These are phyloP conservation scores for Udeniomyces megalosporus DNA, from an alignment of 768 basidiomycete species.

Conservation along the genomic window DNA sequence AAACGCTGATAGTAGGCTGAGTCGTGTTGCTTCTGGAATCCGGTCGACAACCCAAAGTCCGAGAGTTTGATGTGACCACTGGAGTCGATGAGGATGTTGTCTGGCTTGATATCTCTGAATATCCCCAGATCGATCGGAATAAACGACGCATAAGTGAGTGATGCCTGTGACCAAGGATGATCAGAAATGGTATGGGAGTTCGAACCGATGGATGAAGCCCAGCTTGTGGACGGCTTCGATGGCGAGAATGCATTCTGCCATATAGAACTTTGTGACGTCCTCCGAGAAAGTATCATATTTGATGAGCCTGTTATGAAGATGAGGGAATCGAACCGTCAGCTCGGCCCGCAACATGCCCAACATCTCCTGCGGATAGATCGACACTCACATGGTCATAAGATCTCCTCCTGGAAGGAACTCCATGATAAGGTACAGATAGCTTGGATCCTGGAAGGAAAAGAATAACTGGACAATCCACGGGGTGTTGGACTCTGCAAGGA, in stretches of 20 bases:
- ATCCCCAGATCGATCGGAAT: background rate
- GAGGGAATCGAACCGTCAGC: background rate
- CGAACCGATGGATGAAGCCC: constrained; percentile 92
- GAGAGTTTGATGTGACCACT: constrained; percentile 94
- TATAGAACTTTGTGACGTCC: constrained; percentile 94
- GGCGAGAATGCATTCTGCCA: constrained; percentile 94
- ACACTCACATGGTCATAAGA: constrained; percentile 76
- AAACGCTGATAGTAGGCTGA: constrained; percentile 85
- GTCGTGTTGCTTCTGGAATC: constrained; percentile 96
- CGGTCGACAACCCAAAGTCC: constrained; percentile 97
- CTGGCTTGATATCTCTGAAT: constrained; percentile 92
- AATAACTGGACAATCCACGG: constrained; percentile 92
- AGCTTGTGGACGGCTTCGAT: constrained; percentile 95
- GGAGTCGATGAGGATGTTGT: constrained; percentile 96
- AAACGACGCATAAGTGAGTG: background rate
- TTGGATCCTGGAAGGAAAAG: constrained; percentile 93
- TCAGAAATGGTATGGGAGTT: constrained; percentile 41
- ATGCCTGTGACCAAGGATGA: too few relatives aligned
- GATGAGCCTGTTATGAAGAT: constrained; percentile 41
- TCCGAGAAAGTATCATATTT: constrained; percentile 98
- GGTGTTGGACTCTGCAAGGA: constrained; percentile 86
- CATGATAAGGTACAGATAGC: constrained; percentile 93
- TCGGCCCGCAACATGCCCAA: too few relatives aligned
- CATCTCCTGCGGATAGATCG: background rate
- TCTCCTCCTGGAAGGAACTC: constrained; percentile 97